Evolutionary conservation across 1,139 yeast genomes (phyloP).

Genomic region (Taphrina betulina): DNA sequence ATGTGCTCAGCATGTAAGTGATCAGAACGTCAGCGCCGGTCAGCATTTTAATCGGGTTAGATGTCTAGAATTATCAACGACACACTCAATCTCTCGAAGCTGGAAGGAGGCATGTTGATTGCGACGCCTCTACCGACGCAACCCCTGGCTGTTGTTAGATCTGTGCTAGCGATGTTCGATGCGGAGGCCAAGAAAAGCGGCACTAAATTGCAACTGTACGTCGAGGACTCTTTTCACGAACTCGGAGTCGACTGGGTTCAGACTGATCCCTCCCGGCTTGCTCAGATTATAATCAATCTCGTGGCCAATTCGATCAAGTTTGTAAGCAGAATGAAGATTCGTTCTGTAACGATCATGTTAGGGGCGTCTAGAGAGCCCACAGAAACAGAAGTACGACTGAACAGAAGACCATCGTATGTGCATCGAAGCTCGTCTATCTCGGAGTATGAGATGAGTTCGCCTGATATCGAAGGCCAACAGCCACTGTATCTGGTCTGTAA

Average conservation of each 20-base stretch:
- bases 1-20: conserved; percentile 38
- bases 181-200: conserved; percentile 34
- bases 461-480: background rate
- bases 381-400: background rate
- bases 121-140: conserved; percentile 36
- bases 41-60: too few relatives aligned
- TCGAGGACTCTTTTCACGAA: conserved; percentile 26
- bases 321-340: conserved; percentile 6
- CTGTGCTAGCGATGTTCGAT: conserved; percentile 37
- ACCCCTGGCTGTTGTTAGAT: conserved; percentile 34
- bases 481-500: conserved; percentile 9
- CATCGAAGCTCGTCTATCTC: conserved; percentile 10
- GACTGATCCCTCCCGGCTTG: conserved; percentile 38
- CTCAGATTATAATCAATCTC: conserved; percentile 79
- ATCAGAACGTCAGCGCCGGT: too few relatives aligned
- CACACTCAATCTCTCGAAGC: conserved; percentile 37
- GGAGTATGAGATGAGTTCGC: background rate
- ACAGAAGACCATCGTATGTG: background rate
- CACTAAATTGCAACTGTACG: conserved; percentile 29
- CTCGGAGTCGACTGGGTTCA: conserved; percentile 34
- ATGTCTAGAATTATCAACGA: conserved; percentile 38
- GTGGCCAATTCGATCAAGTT: conserved; percentile 69
- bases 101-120: conserved; percentile 38
- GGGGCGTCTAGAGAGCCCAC: conserved; percentile 7
- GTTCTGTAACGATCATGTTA: background rate